Evolutionary conservation across 2,329 filamentous ascomycete genomes (phyloP).

Genomic region (Lasiodiplodia sp.): DNA sequence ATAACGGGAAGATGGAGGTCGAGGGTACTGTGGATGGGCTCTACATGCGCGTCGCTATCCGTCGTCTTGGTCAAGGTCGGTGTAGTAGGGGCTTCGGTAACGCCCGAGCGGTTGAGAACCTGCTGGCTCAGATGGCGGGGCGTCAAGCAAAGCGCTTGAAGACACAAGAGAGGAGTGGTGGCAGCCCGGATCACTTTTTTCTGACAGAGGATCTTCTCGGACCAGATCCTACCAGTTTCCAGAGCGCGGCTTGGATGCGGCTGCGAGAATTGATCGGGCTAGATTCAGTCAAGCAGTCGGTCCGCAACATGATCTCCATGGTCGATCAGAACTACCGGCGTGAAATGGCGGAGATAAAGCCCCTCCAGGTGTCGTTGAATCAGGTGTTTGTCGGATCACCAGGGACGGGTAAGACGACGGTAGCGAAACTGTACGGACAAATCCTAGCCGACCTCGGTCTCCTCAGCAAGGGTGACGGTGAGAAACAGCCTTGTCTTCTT

Average conservation of each 20-base stretch:
- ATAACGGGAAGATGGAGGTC: constrained; percentile 60
- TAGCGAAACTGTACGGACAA: constrained; percentile 60
- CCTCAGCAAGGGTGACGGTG: constrained; percentile 72
- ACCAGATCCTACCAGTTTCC: constrained; percentile 63
- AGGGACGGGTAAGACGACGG: neutral
- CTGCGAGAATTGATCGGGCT: constrained; percentile 68
- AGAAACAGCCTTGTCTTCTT: constrained; percentile 32
- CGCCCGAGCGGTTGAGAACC: constrained; percentile 72
- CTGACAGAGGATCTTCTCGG: constrained; percentile 71
- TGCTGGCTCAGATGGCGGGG: constrained; percentile 59
- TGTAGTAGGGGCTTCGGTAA: constrained; percentile 76
- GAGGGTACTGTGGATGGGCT: neutral
- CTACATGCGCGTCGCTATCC: neutral
- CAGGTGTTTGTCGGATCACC: constrained; percentile 64
- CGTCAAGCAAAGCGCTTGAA: constrained; percentile 69
- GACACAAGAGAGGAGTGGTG: neutral
- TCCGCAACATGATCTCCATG: constrained; percentile 66
- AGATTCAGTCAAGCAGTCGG: constrained; percentile 66
- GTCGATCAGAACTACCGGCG: constrained; percentile 70
- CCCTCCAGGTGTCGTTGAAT: constrained; percentile 70
- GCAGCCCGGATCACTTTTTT: neutral
- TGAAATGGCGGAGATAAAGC: constrained; percentile 67
- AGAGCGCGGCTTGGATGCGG: constrained; percentile 63
- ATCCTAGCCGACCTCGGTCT: constrained; percentile 73
- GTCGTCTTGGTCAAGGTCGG: constrained; percentile 63